Evolutionary conservation across 129 eudicot species (phyloP), one percentile per base, ranked within the genome.

Genomic region (Flaveria brownii): DNA sequence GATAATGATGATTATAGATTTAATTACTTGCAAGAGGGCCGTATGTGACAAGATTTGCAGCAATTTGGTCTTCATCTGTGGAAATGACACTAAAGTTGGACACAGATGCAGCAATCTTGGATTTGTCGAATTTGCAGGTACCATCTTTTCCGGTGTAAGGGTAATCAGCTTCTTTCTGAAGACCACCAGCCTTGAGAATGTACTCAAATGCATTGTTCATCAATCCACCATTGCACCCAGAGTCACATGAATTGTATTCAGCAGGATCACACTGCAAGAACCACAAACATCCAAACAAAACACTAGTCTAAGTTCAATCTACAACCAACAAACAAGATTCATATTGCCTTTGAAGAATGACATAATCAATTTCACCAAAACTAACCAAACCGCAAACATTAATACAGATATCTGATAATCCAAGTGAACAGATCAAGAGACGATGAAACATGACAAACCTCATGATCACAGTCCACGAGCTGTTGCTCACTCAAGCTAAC

Each of bases 1-100:
- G 1, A 61, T 61, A 4, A 61, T 30, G 10, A 28, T 28, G 1
- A 12, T 60, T 39, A 25, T 11, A 14, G 67, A 26, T 61, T 61
- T 46, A 45, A 11, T 45, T 69, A 69, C 73, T 69, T 69, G 73
- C 73, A 69, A 69, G 73, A 69, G 73, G 73, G 39, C 73, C 73
- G 57, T 69, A 46, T 23, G 45, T 47, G 59, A 69, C 73, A 11
- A 69, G 56, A 46, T 69, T 69, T 11, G 73, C 73, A 14, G 73
- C 57, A 23, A 69, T 69, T 22, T 69, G 73, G 59, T 69, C 73
- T 69, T 69, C 73, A 39, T 69, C 73, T 9, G 73, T 46, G 57
- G 55, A 13, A 23, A 69, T 11, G 59, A 46, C 50, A 30, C 52
- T 67, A 9, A 17, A 41, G 51, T 67, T 67, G 69, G 69, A 63